Percentiles rank a stretch among this genome's conserved stretches.
Conservation (phyloP, 441 rosid genomes). For the Populus hybrid region DNA sequence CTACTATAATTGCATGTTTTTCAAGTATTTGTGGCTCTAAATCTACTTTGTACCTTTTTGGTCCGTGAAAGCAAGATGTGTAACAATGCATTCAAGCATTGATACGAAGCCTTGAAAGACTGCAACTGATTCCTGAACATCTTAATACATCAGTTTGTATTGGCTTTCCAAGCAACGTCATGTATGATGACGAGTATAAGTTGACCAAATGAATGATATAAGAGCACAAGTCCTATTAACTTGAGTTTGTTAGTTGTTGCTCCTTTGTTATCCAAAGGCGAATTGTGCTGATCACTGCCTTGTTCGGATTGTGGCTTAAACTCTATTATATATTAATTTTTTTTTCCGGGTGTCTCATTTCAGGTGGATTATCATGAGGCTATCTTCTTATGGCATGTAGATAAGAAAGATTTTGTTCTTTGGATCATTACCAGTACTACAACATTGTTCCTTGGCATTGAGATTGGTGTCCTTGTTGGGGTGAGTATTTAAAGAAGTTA, state of each 20-base stretch:
- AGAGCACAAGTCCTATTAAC: not conserved
- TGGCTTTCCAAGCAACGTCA: not conserved
- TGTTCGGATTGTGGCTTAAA: not conserved
- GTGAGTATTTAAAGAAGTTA: conserved; percentile 44
- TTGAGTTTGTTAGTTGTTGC: not conserved
- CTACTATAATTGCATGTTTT: not conserved
- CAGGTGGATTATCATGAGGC: conserved; percentile 97
- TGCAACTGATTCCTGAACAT: not conserved
- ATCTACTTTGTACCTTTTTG: not conserved
- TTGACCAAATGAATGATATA: not conserved
- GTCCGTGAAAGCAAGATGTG: not conserved
- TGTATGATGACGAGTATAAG: not conserved
- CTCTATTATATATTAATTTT: not conserved
- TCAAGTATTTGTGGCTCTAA: conserved; percentile 6
- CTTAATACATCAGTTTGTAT: not conserved
- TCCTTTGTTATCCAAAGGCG: not conserved
- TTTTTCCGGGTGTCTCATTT: conserved; percentile 26
- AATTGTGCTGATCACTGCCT: not conserved
- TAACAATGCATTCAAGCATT: not conserved
- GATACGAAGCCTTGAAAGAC: not conserved
- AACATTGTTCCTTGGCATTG: conserved; percentile 92
- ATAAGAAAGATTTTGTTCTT: conserved; percentile 94
- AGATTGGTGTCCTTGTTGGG: conserved; percentile 97
- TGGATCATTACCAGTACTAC: conserved; percentile 80
- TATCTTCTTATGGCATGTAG: conserved; percentile 87